A percentile compares a stretch with the other conserved stretches of the same genome.
Evolutionary conservation across 78 protist species (phyloP).

Genomic region (Emiliania huxleyi): DNA sequence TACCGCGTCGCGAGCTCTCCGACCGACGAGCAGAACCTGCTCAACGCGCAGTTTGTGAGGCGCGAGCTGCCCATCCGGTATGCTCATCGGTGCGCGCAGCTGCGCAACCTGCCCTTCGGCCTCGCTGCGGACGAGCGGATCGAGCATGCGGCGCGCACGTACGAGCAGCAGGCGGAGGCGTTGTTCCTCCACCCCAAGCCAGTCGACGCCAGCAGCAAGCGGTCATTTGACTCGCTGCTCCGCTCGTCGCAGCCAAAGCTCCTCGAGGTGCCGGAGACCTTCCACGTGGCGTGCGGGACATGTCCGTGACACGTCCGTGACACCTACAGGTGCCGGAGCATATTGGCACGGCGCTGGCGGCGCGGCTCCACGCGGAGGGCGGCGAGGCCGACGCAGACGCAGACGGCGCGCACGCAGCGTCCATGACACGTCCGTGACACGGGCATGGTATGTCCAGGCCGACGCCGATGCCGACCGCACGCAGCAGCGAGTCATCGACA

Average conservation of each 20-base stretch:
- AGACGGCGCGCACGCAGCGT: no score
- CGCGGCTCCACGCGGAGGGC: no score
- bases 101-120: background rate
- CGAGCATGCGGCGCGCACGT: background rate
- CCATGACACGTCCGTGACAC: no score
- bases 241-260: background rate
- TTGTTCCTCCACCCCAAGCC: background rate
- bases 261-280: background rate
- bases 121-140: background rate
- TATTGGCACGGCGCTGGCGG: no score
- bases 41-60: conserved; percentile 8
- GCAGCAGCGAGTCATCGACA: background rate
- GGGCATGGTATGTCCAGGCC: no score
- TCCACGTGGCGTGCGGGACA: no score
- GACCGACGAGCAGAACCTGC: conserved; percentile 7
- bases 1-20: no score
- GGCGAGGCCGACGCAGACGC: no score
- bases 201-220: background rate
- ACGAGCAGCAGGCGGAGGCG: background rate
- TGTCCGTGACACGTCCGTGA: no score
- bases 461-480: no score
- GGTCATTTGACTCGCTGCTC: background rate
- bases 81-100: background rate
- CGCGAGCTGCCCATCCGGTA: background rate
- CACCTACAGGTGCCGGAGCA: no score